Conservation (phyloP, 1,284 basidiomycete genomes). For the Fistulinella cinereoalba region DNA sequence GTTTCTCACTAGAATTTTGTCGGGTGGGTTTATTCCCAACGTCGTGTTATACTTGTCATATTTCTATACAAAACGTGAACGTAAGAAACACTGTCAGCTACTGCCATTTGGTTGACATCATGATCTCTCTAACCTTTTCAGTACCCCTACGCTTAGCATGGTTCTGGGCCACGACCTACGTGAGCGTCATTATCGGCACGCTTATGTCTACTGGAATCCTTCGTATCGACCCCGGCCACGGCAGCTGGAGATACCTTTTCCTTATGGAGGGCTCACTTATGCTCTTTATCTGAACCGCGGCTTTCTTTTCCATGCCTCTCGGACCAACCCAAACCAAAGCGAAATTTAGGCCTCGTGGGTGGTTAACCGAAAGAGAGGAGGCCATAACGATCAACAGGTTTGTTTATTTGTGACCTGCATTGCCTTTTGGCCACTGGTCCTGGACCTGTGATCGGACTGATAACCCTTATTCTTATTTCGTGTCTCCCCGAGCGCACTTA, state of each 20-base stretch:
- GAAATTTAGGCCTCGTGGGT: constrained; percentile 59
- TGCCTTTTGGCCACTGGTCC: constrained; percentile 44
- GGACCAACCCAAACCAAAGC: constrained; percentile 66
- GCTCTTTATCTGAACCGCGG: constrained; percentile 50
- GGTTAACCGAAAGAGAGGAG: constrained; percentile 51
- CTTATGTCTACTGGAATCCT: constrained; percentile 68
- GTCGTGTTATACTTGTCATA: constrained; percentile 66
- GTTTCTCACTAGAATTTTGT: constrained; percentile 61
- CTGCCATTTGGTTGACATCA: background rate
- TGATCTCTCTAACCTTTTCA: constrained; percentile 14
- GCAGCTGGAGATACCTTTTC: constrained; percentile 61
- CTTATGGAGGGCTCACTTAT: constrained; percentile 57
- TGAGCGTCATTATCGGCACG: constrained; percentile 51
- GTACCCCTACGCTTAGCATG: constrained; percentile 65
- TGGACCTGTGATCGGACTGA: constrained; percentile 42
- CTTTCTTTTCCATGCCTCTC: constrained; percentile 67
- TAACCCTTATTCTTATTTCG: constrained; percentile 45
- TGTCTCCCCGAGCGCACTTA: constrained; percentile 55
- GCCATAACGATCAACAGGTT: constrained; percentile 57
- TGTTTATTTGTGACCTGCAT: constrained; percentile 22
- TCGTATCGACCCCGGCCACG: constrained; percentile 54
- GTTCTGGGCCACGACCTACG: constrained; percentile 64
- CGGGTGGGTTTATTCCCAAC: constrained; percentile 59
- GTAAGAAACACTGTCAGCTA: constrained; percentile 30
- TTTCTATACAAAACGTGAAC: constrained; percentile 62